Evolutionary conservation across 257 asterid species (phyloP).

Genomic region (Solanum sejunctum): DNA sequence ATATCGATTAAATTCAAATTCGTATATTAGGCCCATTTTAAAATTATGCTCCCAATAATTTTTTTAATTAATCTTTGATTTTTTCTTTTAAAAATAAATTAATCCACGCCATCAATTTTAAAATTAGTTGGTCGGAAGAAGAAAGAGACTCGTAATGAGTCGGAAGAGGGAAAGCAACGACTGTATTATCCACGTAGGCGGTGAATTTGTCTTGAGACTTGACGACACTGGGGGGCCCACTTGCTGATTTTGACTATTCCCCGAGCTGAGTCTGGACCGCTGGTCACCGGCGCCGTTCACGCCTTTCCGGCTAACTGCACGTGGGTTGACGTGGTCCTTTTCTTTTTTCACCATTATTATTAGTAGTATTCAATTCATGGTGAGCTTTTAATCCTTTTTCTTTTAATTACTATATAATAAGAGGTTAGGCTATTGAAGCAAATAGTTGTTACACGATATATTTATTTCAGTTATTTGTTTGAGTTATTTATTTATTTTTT

Average conservation of each 20-base stretch:
- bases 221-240: background rate
- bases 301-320: background rate
- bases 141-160: background rate
- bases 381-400: background rate
- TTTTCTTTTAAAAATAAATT: too few relatives aligned
- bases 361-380: background rate
- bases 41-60: too few relatives aligned
- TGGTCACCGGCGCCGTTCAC: background rate
- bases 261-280: background rate
- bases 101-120: background rate
- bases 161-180: background rate
- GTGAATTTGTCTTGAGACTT: background rate
- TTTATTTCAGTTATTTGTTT: too few relatives aligned
- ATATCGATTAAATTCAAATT: too few relatives aligned
- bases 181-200: background rate
- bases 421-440: too few relatives aligned
- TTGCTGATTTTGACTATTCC: background rate
- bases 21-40: too few relatives aligned
- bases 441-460: too few relatives aligned
- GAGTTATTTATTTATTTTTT: accelerated
- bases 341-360: background rate
- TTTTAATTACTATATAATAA: background rate
- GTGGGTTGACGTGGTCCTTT: background rate
- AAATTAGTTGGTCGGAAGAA: background rate
- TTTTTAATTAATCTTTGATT: too few relatives aligned